Percentiles rank a stretch among this genome's conserved stretches.
Evolutionary conservation across 2,329 filamentous ascomycete genomes (phyloP).

Genomic region (Fusarium solani-melongenae): DNA sequence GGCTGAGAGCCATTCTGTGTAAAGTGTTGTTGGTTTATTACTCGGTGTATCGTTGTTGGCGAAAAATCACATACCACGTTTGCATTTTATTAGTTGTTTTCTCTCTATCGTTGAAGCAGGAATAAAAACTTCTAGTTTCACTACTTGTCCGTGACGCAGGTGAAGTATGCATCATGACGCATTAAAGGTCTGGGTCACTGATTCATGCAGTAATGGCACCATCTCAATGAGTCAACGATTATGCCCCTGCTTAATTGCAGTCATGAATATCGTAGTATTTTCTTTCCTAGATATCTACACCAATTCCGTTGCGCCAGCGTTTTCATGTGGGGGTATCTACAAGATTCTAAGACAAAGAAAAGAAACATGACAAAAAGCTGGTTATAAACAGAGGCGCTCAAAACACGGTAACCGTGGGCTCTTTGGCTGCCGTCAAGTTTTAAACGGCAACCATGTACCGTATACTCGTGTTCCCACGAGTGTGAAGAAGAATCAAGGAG

Average conservation of each 20-base stretch:
- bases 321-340: constrained; percentile 12
- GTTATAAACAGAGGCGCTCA: not conserved
- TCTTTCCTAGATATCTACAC: constrained; percentile 20
- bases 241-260: not conserved
- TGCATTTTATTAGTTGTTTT: constrained; percentile 27
- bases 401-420: constrained; percentile 3
- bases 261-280: constrained; percentile 25
- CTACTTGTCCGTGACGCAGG: not conserved
- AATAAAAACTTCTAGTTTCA: constrained; percentile 8
- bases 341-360: constrained; percentile 6
- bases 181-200: not conserved
- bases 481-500: not conserved
- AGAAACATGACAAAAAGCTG: constrained; percentile 16
- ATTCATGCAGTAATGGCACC: not conserved
- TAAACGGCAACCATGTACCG: not conserved
- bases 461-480: not conserved
- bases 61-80: constrained; percentile 46
- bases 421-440: not conserved
- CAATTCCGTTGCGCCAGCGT: constrained; percentile 5
- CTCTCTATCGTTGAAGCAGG: constrained; percentile 28
- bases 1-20: constrained; percentile 29
- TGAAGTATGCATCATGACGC: not conserved
- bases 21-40: constrained; percentile 37
- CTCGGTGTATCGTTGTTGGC: constrained; percentile 42
- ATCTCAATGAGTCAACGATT: not conserved